These are phyloP conservation scores for Dryas octopetala DNA, from an alignment of 306 rosid species.

Conservation along the genomic window DNA sequence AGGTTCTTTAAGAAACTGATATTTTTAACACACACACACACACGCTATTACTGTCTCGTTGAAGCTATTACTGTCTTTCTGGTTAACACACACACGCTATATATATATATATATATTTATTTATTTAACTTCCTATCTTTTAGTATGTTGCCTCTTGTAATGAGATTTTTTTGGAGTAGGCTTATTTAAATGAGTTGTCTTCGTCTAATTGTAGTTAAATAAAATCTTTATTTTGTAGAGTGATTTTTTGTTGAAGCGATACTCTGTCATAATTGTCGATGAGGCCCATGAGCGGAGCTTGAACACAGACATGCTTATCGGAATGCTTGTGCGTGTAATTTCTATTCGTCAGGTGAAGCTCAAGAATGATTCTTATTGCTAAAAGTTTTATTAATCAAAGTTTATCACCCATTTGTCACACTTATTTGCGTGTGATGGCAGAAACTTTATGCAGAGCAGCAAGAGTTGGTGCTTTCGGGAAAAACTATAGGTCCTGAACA, in stretches of 20 bases:
- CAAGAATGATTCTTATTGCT: not conserved
- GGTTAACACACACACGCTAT: too few species aligned
- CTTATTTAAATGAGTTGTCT: not conserved
- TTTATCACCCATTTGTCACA: not conserved
- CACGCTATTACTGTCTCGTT: not conserved
- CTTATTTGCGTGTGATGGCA: slow-evolving; percentile 25
- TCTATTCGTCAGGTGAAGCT: slow-evolving; percentile 59
- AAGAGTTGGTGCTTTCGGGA: slow-evolving; percentile 46
- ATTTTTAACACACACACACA: too few species aligned
- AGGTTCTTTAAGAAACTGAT: slow-evolving; percentile 42
- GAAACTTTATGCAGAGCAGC: slow-evolving; percentile 53
- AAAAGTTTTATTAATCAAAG: not conserved
- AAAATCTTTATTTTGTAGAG: slow-evolving; percentile 42
- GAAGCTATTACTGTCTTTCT: too few species aligned
- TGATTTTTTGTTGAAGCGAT: slow-evolving; percentile 74
- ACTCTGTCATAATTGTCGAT: slow-evolving; percentile 79
- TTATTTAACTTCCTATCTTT: not conserved
- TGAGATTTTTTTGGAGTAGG: not conserved
- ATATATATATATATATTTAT: not conserved
- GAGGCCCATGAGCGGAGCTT: slow-evolving; percentile 99
- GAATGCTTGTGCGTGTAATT: slow-evolving; percentile 87
- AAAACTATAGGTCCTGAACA: slow-evolving; percentile 45
- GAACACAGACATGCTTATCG: slow-evolving; percentile 90
- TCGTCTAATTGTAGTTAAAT: not conserved
- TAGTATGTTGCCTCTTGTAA: not conserved